Evolutionary conservation across 768 basidiomycete species (phyloP).

Genomic region (Neoboletus brunneissimus): DNA sequence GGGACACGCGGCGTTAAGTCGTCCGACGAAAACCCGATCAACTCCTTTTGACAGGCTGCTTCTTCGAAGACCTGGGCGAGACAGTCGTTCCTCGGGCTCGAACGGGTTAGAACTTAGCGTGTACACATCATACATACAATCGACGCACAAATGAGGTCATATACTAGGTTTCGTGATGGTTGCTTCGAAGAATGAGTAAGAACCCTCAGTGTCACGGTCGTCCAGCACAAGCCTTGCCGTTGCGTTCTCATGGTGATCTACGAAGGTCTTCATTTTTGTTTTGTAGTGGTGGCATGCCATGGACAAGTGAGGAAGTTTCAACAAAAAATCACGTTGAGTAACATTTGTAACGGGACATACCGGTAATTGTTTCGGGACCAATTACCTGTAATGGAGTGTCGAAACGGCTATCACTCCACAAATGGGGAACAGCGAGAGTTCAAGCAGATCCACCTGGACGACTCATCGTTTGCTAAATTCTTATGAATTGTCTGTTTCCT

Average conservation of each 20-base stretch:
- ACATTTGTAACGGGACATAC: background rate
- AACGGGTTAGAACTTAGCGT: too few species aligned
- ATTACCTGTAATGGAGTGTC: too few species aligned
- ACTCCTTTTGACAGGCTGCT: background rate
- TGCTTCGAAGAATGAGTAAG: background rate
- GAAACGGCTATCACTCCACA: background rate
- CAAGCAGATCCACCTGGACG: too few species aligned
- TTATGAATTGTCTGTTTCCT: too few species aligned
- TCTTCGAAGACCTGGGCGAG: background rate
- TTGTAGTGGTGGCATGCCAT: background rate
- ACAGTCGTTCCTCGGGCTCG: background rate
- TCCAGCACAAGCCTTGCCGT: background rate
- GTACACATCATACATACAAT: too few species aligned
- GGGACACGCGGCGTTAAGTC: conserved; percentile 8
- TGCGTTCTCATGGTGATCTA: conserved; percentile 9
- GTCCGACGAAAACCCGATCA: background rate
- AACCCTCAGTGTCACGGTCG: background rate
- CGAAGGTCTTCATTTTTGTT: background rate
- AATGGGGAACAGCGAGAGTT: background rate
- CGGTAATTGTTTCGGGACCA: too few species aligned
- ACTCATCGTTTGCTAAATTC: too few species aligned
- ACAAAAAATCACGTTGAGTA: background rate
- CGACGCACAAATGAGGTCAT: background rate
- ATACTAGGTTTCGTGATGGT: background rate
- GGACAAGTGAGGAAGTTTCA: background rate